A percentile compares a stretch with the other conserved stretches of the same genome.
Conservation (phyloP, 768 basidiomycete genomes). For the Lactifluus rugatus region DNA sequence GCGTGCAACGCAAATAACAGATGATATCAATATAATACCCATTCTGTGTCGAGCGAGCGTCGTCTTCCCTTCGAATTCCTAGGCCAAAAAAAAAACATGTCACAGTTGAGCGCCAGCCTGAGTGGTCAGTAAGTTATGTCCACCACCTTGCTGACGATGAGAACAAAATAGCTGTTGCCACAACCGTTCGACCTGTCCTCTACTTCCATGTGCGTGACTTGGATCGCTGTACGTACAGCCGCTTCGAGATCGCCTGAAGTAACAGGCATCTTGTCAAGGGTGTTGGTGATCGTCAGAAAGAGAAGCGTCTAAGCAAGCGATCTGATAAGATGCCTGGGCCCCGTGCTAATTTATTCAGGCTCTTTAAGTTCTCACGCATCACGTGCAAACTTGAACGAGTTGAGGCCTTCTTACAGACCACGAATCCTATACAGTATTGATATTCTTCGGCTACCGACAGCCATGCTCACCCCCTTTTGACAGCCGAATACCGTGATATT, state of each 20-base stretch:
- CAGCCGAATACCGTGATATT: constrained; percentile 37
- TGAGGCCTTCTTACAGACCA: neutral
- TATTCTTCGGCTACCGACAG: constrained; percentile 53
- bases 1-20: neutral
- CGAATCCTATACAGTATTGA: neutral
- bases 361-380: too few species aligned
- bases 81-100: neutral
- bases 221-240: constrained; percentile 53
- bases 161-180: constrained; percentile 64
- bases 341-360: too few species aligned
- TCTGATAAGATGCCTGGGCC: constrained; percentile 15
- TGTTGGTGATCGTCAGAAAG: neutral
- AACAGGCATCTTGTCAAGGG: constrained; percentile 44
- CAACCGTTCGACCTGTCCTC: constrained; percentile 73
- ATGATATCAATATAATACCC: constrained; percentile 33
- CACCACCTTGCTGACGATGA: constrained; percentile 68
- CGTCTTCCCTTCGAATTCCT: constrained; percentile 72
- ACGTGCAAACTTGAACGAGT: too few species aligned
- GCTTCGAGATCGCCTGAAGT: constrained; percentile 45
- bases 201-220: constrained; percentile 60
- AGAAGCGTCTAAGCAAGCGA: neutral
- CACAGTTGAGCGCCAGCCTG: neutral
- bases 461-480: constrained; percentile 66
- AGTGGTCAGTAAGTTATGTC: neutral
- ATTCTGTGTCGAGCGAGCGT: constrained; percentile 69